phyloP scores from a whole-genome alignment of 495 filamentous ascomycete species.

The Podospora sp. region DNA sequence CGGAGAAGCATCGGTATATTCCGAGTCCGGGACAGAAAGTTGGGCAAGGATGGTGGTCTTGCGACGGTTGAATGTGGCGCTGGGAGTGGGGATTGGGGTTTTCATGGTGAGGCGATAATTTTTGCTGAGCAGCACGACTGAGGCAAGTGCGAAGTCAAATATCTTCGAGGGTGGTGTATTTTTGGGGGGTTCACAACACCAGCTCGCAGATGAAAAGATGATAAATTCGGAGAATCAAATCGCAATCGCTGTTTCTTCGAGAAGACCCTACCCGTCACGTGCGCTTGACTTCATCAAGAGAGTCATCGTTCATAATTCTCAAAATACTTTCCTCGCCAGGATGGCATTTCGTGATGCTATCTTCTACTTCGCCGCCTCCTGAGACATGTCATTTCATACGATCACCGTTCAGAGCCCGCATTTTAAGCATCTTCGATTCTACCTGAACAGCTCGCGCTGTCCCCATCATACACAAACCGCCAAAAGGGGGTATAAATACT shows the following conservation, averaged over 20 bases:
- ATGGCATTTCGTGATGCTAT: too few species aligned
- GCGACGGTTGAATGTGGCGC: constrained; percentile 54
- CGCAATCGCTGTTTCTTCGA: not conserved
- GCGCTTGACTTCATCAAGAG: not conserved
- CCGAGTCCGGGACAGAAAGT: constrained; percentile 61
- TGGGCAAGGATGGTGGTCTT: constrained; percentile 68
- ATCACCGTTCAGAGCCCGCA: too few species aligned
- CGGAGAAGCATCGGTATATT: constrained; percentile 78
- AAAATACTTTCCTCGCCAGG: not conserved
- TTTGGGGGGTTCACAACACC: not conserved
- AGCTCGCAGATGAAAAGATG: not conserved
- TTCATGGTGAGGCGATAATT: not conserved
- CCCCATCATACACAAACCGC: not conserved
- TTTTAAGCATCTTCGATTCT: constrained; percentile 2
- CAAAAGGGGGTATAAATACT: constrained; percentile 16
- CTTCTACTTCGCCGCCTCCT: too few species aligned
- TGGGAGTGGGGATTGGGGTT: constrained; percentile 28
- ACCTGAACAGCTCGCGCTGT: not conserved
- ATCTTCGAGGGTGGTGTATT: not conserved
- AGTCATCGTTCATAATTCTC: not conserved
- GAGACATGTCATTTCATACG: too few species aligned
- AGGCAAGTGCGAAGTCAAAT: not conserved
- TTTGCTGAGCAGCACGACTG: not conserved
- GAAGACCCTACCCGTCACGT: not conserved
- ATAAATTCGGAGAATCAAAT: not conserved